Percentiles rank a stretch among this genome's conserved stretches.
Conservation (phyloP, 495 filamentous ascomycete species). For the Lasiosphaeria miniovina region DNA sequence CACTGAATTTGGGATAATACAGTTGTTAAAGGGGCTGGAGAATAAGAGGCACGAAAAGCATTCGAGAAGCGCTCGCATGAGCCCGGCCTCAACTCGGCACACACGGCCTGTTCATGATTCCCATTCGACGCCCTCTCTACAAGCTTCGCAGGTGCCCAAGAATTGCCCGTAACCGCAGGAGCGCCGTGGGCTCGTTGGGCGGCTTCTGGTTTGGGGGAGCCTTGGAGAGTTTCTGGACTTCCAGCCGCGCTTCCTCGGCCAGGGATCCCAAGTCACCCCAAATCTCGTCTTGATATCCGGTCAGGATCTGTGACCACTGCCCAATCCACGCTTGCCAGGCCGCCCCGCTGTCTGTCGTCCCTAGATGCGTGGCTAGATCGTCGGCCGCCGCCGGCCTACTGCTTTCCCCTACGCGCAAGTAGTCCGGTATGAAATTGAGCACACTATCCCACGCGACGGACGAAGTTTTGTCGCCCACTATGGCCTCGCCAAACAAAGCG, state of each 20-base stretch:
- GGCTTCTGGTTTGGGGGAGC: slow-evolving; percentile 21
- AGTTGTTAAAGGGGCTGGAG: too few species aligned
- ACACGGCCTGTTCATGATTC: neutral
- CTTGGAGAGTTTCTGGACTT: slow-evolving; percentile 42
- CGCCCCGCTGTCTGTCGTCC: slow-evolving; percentile 35
- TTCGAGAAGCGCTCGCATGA: too few species aligned
- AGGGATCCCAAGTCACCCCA: slow-evolving; percentile 70
- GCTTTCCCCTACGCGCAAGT: slow-evolving; percentile 17
- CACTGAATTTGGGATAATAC: too few species aligned
- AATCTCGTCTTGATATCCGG: slow-evolving; percentile 69
- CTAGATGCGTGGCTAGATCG: slow-evolving; percentile 27
- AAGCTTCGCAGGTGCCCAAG: slow-evolving; percentile 31
- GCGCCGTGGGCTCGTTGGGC: slow-evolving; percentile 22
- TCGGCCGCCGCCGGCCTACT: slow-evolving; percentile 1
- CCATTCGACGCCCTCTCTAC: neutral
- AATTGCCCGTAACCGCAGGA: slow-evolving; percentile 31
- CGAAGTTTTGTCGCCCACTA: slow-evolving; percentile 3
- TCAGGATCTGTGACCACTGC: slow-evolving; percentile 63
- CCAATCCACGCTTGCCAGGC: slow-evolving; percentile 44
- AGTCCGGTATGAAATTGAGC: slow-evolving; percentile 43
- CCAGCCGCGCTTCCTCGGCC: slow-evolving; percentile 58
- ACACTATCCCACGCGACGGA: slow-evolving; percentile 36
- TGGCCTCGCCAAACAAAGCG: slow-evolving; percentile 34
- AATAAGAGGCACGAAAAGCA: too few species aligned
- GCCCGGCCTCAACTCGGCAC: too few species aligned